phyloP scores from a whole-genome alignment of 306 rosid genomes.

The Sicyos baderoa region DNA sequence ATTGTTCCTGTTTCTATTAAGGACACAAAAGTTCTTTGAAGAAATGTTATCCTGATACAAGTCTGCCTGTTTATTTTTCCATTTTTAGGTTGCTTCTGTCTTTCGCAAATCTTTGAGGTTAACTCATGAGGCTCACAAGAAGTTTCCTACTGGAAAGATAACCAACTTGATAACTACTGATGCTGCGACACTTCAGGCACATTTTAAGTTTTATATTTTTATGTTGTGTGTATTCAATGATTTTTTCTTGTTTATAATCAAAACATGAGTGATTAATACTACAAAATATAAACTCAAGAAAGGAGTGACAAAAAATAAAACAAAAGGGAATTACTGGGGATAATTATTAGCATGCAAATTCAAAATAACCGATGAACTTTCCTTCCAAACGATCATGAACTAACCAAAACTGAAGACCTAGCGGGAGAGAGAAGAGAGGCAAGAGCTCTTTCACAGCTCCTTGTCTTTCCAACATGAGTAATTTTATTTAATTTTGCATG shows the following conservation, averaged over 20 bases:
- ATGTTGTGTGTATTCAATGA: not conserved
- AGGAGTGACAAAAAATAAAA: too few species aligned
- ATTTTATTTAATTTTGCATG: not conserved
- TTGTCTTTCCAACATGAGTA: not conserved
- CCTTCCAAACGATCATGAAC: too few species aligned
- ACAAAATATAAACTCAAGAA: too few species aligned
- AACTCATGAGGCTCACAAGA: slow-evolving; percentile 91
- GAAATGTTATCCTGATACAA: slow-evolving; percentile 2
- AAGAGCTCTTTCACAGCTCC: not conserved
- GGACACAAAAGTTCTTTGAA: not conserved
- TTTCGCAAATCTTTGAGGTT: slow-evolving; percentile 91
- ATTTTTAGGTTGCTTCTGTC: slow-evolving; percentile 76
- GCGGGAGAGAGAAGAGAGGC: not conserved
- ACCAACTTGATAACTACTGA: slow-evolving; percentile 97
- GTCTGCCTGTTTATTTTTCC: not conserved
- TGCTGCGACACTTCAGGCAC: slow-evolving; percentile 83
- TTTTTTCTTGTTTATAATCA: not conserved
- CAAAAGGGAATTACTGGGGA: too few species aligned
- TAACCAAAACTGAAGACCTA: too few species aligned
- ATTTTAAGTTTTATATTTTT: not conserved
- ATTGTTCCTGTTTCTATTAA: not conserved
- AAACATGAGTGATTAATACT: too few species aligned
- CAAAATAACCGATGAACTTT: too few species aligned
- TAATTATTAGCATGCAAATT: too few species aligned
- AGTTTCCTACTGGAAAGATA: slow-evolving; percentile 83